Conservation (phyloP, 495 filamentous ascomycete genomes). For the Neurospora sp. region DNA sequence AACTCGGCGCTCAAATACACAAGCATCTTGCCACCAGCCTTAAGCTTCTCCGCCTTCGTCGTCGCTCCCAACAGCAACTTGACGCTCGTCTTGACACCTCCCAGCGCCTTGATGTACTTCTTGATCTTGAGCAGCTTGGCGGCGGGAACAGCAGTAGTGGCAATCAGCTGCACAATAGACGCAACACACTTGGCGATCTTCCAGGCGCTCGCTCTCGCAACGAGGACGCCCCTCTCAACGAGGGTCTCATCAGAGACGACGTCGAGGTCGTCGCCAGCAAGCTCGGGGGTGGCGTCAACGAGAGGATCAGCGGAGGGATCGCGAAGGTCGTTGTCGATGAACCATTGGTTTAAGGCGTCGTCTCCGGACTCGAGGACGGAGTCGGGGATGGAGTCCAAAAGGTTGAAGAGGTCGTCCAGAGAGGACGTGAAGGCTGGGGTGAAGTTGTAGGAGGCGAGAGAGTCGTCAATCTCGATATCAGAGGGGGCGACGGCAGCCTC, state of each 20-base stretch:
- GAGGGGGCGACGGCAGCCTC: no score
- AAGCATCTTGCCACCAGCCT: slow-evolving; percentile 8
- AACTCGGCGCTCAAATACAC: slow-evolving; percentile 6
- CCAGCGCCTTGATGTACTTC: slow-evolving; percentile 16
- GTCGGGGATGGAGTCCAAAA: slow-evolving; percentile 11
- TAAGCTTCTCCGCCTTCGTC: slow-evolving; percentile 8
- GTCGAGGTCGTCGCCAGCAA: neutral
- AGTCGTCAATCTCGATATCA: no score
- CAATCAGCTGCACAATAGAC: slow-evolving; percentile 8
- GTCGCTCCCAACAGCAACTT: slow-evolving; percentile 12
- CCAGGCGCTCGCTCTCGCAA: slow-evolving; percentile 1
- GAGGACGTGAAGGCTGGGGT: slow-evolving; percentile 6
- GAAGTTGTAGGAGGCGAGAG: slow-evolving; percentile 4
- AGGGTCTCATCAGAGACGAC: neutral
- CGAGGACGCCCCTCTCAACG: neutral
- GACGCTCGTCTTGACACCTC: slow-evolving; percentile 9
- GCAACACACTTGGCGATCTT: slow-evolving; percentile 10
- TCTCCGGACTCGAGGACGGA: slow-evolving; percentile 10
- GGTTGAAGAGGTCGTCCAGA: slow-evolving; percentile 4
- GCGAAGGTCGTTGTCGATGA: slow-evolving; percentile 7
- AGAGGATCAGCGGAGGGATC: neutral
- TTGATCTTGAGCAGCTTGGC: slow-evolving; percentile 8
- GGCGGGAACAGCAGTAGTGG: slow-evolving; percentile 9
- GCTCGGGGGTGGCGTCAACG: neutral
- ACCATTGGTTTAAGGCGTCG: slow-evolving; percentile 8